A percentile compares a stretch with the other conserved stretches of the same genome.
These are phyloP conservation scores for Trichoderma semiorbis DNA, from an alignment of 2,329 filamentous ascomycete species.

Conservation along the genomic window DNA sequence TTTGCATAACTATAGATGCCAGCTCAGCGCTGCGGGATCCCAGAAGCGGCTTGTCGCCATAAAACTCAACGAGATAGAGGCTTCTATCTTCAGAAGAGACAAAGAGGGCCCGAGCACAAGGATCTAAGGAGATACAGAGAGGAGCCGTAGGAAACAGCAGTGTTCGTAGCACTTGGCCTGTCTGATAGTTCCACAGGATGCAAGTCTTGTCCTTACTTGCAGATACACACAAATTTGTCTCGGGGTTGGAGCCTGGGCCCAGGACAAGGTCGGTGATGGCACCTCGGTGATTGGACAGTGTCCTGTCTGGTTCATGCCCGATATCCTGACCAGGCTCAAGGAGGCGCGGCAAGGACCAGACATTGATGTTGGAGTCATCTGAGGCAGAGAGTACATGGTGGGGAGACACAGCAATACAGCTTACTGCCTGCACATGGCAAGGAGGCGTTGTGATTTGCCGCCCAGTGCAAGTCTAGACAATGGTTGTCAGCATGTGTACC, in stretches of 20 bases:
- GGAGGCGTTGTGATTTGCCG: slow-evolving; percentile 72
- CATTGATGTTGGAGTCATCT: slow-evolving; percentile 83
- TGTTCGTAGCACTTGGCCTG: slow-evolving; percentile 72
- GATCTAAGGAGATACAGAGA: slow-evolving; percentile 71
- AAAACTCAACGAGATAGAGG: slow-evolving; percentile 75
- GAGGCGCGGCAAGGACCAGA: slow-evolving; percentile 80
- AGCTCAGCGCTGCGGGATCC: slow-evolving; percentile 48
- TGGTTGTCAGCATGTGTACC: slow-evolving; percentile 22
- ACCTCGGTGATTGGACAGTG: slow-evolving; percentile 73
- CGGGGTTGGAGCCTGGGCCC: slow-evolving; percentile 63
- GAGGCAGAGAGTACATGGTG: slow-evolving; percentile 75
- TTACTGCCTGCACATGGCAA: slow-evolving; percentile 77
- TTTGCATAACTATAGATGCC: slow-evolving; percentile 56
- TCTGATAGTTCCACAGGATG: slow-evolving; percentile 89
- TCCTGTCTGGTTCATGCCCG: slow-evolving; percentile 67
- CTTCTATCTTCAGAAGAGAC: slow-evolving; percentile 76
- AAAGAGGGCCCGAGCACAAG: slow-evolving; percentile 78
- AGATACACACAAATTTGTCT: slow-evolving; percentile 80
- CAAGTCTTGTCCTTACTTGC: slow-evolving; percentile 83
- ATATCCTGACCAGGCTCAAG: slow-evolving; percentile 56
- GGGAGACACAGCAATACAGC: slow-evolving; percentile 67
- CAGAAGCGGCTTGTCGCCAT: slow-evolving; percentile 54
- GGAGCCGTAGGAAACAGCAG: slow-evolving; percentile 74
- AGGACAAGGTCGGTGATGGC: slow-evolving; percentile 63
- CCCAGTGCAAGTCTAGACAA: slow-evolving; percentile 65